Evolutionary conservation across 768 basidiomycete genomes (phyloP).

Genomic region (Lactarius vividus): DNA sequence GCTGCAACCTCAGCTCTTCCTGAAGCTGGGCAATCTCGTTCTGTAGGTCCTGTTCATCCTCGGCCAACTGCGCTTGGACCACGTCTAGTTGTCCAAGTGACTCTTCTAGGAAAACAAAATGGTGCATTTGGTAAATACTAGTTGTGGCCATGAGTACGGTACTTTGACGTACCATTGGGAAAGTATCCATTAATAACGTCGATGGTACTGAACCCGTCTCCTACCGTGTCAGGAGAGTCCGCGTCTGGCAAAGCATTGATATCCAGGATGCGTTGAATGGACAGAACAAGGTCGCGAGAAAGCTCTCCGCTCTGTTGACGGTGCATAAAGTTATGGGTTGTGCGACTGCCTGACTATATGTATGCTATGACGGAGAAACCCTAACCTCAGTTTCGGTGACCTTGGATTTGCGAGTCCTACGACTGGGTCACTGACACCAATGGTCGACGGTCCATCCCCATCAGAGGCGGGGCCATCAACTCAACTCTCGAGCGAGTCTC

Average conservation of each 20-base stretch:
- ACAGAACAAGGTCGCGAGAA: constrained; percentile 62
- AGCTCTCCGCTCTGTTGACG: constrained; percentile 44
- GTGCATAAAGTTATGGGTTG: constrained; percentile 19
- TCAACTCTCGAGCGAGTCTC: background rate
- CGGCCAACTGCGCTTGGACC: constrained; percentile 64
- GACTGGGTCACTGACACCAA: constrained; percentile 11
- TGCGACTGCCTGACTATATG: background rate
- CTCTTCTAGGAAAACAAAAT: constrained; percentile 50
- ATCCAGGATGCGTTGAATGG: constrained; percentile 70
- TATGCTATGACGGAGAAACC: constrained; percentile 1
- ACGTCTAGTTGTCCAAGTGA: constrained; percentile 70
- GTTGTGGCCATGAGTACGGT: background rate
- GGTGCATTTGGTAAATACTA: constrained; percentile 1
- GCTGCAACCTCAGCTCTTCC: constrained; percentile 65
- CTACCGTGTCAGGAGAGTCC: constrained; percentile 58
- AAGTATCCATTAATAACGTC: constrained; percentile 65
- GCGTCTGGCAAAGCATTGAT: constrained; percentile 42
- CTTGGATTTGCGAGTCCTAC: background rate
- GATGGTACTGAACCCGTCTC: constrained; percentile 55
- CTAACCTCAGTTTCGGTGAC: constrained; percentile 13
- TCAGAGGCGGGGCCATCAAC: constrained; percentile 21
- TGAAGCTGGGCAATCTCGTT: constrained; percentile 69
- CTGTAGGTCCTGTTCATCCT: constrained; percentile 68
- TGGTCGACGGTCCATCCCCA: constrained; percentile 24
- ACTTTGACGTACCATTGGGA: constrained; percentile 63